Conservation (phyloP, 495 filamentous ascomycete genomes). For the Margaritispora aquatica region DNA sequence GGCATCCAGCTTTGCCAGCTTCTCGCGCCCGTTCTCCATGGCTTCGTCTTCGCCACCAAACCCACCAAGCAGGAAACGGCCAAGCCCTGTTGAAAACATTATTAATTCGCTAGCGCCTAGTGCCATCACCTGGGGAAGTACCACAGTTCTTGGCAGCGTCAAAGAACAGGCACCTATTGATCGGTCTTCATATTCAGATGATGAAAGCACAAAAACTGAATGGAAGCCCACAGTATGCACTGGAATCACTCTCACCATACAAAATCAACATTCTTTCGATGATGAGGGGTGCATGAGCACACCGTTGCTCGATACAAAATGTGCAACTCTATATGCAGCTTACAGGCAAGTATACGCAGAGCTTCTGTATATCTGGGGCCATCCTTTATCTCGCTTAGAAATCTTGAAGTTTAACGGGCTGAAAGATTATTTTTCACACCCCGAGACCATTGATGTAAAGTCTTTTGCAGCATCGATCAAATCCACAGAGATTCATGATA, state of each 20-base stretch:
- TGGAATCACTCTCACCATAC: conserved; percentile 52
- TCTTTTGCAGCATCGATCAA: conserved; percentile 19
- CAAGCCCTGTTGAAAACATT: conserved; percentile 61
- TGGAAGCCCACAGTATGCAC: conserved; percentile 36
- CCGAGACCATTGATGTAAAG: conserved; percentile 15
- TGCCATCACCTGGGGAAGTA: conserved; percentile 59
- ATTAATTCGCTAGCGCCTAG: conserved; percentile 53
- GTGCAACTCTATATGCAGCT: conserved; percentile 51
- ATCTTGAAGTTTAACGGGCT: conserved; percentile 77
- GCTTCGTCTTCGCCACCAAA: conserved; percentile 48
- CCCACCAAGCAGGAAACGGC: conserved; percentile 63
- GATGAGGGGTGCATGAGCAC: conserved; percentile 63
- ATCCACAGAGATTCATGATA: conserved; percentile 19
- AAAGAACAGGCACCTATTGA: conserved; percentile 34
- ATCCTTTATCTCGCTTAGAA: conserved; percentile 68
- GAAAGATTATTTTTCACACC: conserved; percentile 31
- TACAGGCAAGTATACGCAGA: conserved; percentile 81
- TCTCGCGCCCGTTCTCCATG: conserved; percentile 66
- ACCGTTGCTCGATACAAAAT: conserved; percentile 62
- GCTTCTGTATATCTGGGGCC: conserved; percentile 74
- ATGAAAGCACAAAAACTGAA: conserved; percentile 28
- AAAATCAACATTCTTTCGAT: conserved; percentile 73
- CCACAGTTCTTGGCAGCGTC: conserved; percentile 47
- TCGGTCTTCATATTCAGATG: conserved; percentile 38
- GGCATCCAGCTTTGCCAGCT: conserved; percentile 58